Evolutionary conservation across 495 filamentous ascomycete genomes (phyloP).

Genomic region (Apodospora peruviana): DNA sequence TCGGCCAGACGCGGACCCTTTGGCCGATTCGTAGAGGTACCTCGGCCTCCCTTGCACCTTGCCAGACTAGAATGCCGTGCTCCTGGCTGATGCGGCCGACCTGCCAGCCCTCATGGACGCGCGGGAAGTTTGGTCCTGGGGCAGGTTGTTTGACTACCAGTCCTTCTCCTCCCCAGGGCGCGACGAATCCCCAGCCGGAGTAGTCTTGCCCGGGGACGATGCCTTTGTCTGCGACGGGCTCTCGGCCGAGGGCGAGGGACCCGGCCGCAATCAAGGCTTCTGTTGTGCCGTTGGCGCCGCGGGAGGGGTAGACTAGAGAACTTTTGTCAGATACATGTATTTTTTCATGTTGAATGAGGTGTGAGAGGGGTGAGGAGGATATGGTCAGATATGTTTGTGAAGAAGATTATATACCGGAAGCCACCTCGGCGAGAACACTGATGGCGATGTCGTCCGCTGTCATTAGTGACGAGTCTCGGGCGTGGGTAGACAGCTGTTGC

Average conservation of each 20-base stretch:
- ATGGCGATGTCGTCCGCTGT: conserved; percentile 57
- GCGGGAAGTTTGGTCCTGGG: conserved; percentile 32
- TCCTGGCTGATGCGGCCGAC: conserved; percentile 61
- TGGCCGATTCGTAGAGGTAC: conserved; percentile 52
- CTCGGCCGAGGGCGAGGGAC: conserved; percentile 65
- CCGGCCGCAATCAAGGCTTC: conserved; percentile 72
- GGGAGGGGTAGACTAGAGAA: conserved; percentile 60
- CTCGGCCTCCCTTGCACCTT: conserved; percentile 39
- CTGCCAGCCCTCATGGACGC: conserved; percentile 49
- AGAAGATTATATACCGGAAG: conserved; percentile 13
- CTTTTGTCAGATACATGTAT: no score
- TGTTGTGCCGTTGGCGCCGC: conserved; percentile 42
- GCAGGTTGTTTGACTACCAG: conserved; percentile 14
- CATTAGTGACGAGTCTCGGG: conserved; percentile 32
- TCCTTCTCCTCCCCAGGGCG: conserved; percentile 45
- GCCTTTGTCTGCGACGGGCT: conserved; percentile 37
- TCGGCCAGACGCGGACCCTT: conserved; percentile 71
- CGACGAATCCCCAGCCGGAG: conserved; percentile 67
- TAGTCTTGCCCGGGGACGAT: conserved; percentile 42
- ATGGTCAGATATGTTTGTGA: not conserved
- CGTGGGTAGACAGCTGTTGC: conserved; percentile 75
- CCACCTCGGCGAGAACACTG: conserved; percentile 65
- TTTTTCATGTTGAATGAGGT: no score
- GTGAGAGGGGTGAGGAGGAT: not conserved
- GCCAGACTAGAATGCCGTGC: conserved; percentile 56